These are phyloP conservation scores for Triticum monococcum DNA, from an alignment of 176 grass and related monocot genomes.

Conservation along the genomic window DNA sequence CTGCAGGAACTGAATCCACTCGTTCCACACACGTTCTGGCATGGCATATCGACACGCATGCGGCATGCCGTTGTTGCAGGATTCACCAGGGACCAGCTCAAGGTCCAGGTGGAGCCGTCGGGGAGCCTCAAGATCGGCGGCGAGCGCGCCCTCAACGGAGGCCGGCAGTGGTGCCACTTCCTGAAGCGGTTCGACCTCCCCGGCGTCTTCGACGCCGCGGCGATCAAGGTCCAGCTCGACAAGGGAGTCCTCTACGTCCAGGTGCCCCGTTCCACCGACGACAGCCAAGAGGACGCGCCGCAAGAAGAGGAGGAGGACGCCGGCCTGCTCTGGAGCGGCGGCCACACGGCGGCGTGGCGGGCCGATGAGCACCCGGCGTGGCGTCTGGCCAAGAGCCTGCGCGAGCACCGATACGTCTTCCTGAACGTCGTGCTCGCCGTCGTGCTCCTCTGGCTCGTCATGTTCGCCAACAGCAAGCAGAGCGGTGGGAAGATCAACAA, in stretches of 20 bases:
- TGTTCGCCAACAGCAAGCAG: conserved; percentile 28
- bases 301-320: neutral
- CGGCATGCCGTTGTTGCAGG: conserved; percentile 21
- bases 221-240: conserved; percentile 60
- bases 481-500: conserved; percentile 1
- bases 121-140: conserved; percentile 51
- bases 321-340: neutral
- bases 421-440: conserved; percentile 55
- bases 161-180: conserved; percentile 45
- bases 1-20: neutral
- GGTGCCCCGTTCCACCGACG: conserved; percentile 23
- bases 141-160: conserved; percentile 41
- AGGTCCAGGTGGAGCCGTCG: conserved; percentile 46
- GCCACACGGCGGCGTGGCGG: neutral
- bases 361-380: neutral
- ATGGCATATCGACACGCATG: no score
- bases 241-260: conserved; percentile 51
- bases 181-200: conserved; percentile 54
- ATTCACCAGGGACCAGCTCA: conserved; percentile 72
- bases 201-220: neutral
- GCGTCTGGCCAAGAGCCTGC: conserved; percentile 28
- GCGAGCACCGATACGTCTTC: conserved; percentile 39
- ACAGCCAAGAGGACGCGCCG: neutral
- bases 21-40: neutral
- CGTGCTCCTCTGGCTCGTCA: conserved; percentile 49